phyloP scores from a whole-genome alignment of 352 stramenopile genomes.

The Phytophthora pluvialis region DNA sequence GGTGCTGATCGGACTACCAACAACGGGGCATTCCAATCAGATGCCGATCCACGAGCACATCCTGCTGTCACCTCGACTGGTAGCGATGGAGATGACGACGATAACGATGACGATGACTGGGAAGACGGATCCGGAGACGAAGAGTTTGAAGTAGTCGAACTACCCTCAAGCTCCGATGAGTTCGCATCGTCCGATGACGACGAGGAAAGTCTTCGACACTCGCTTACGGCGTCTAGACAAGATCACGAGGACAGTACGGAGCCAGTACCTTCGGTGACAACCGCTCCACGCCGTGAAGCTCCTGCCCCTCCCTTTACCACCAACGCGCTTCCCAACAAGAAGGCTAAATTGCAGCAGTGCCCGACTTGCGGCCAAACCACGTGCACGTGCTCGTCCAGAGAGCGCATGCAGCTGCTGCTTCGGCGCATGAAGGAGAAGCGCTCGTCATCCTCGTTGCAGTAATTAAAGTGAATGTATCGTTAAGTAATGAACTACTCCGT shows the following conservation, averaged over 20 bases:
- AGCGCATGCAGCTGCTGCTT: constrained; percentile 52
- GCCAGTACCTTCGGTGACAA: neutral
- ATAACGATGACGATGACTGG: constrained; percentile 38
- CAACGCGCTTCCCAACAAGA: constrained; percentile 50
- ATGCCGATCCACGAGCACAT: neutral
- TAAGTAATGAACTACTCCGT: constrained; percentile 29
- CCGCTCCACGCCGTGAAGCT: constrained; percentile 3
- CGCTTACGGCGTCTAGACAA: neutral
- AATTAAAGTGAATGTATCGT: constrained; percentile 19
- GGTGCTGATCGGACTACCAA: neutral
- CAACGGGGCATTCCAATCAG: constrained; percentile 1
- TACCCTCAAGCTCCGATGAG: constrained; percentile 66
- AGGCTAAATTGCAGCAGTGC: constrained; percentile 44
- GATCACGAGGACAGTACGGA: neutral
- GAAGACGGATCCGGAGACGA: constrained; percentile 48
- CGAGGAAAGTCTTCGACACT: neutral
- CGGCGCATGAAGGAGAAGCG: constrained; percentile 47
- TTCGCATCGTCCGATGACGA: constrained; percentile 33
- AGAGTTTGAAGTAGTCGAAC: constrained; percentile 77
- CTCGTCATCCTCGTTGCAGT: constrained; percentile 38
- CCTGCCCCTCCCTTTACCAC: neutral
- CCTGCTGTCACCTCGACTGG: neutral
- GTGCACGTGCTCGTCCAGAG: constrained; percentile 47
- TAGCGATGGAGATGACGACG: constrained; percentile 15
- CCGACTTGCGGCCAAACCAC: constrained; percentile 37